phyloP scores from a whole-genome alignment of 2,329 filamentous ascomycete genomes.

The Aspergillus japonicus region DNA sequence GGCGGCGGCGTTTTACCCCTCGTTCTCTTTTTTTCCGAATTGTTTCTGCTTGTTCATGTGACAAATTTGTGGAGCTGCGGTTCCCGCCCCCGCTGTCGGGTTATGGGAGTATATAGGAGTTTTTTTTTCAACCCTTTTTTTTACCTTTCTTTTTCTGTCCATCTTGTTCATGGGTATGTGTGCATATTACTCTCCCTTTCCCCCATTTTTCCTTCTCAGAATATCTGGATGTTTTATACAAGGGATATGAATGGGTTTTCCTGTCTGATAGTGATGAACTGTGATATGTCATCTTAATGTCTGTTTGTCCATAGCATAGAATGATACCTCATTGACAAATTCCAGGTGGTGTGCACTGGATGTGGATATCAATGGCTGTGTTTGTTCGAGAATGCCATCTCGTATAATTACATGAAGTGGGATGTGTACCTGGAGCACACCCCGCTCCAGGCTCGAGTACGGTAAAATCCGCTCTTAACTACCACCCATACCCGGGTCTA shows the following conservation, averaged over 20 bases:
- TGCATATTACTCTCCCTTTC: neutral
- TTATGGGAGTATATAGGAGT: neutral
- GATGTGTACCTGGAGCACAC: no score
- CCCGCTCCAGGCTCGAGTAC: no score
- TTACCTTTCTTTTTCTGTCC: no score
- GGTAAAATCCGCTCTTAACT: no score
- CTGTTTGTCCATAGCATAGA: neutral
- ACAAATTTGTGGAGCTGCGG: neutral
- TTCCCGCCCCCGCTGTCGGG: neutral
- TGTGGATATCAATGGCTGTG: neutral
- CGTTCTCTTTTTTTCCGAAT: neutral
- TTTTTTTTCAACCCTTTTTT: neutral
- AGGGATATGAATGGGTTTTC: neutral
- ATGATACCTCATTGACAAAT: neutral
- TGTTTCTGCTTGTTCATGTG: neutral
- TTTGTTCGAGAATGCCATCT: neutral
- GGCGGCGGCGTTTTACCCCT: neutral
- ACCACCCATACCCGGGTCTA: neutral
- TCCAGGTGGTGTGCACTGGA: neutral
- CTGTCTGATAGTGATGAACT: neutral
- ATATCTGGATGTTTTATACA: slow-evolving; percentile 41
- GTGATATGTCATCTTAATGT: neutral
- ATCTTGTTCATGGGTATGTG: neutral
- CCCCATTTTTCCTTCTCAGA: neutral
- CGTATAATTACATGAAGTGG: no score